A percentile compares a stretch with the other conserved stretches of the same genome.
These are phyloP conservation scores for Irpex lacteus DNA, from an alignment of 1,284 basidiomycete species.

Conservation along the genomic window DNA sequence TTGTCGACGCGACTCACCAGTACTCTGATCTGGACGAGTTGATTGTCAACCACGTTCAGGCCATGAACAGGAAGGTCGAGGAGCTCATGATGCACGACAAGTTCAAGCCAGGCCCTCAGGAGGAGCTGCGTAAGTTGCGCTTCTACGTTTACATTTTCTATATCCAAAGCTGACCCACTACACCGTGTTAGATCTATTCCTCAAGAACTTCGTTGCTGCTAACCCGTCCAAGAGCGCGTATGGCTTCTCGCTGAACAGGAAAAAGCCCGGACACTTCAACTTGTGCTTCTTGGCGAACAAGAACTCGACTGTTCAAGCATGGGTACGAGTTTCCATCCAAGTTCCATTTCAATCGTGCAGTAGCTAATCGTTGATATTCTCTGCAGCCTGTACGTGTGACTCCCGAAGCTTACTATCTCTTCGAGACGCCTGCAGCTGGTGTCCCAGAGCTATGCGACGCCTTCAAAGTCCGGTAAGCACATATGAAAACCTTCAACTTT, in stretches of 20 bases:
- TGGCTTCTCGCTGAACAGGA: conserved; percentile 91
- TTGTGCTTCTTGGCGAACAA: conserved; percentile 94
- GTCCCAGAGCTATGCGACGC: conserved; percentile 93
- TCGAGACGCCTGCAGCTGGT: conserved; percentile 84
- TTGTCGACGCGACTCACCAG: conserved; percentile 79
- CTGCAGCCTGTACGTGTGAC: conserved; percentile 82
- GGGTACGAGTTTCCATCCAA: conserved; percentile 66
- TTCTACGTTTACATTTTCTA: not conserved
- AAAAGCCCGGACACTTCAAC: conserved; percentile 90
- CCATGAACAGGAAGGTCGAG: conserved; percentile 92
- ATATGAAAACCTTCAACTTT: not conserved
- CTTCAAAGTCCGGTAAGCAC: conserved; percentile 83
- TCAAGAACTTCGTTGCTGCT: conserved; percentile 89
- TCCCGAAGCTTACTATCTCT: conserved; percentile 88
- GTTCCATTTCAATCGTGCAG: conserved; percentile 3
- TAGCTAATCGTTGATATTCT: not conserved
- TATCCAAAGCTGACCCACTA: not conserved
- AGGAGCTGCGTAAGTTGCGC: conserved; percentile 80
- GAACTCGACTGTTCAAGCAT: conserved; percentile 86
- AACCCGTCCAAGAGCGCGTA: conserved; percentile 96
- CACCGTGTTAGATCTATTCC: conserved; percentile 64
- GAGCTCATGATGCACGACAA: conserved; percentile 96
- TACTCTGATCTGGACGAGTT: conserved; percentile 97
- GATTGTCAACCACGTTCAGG: conserved; percentile 96
- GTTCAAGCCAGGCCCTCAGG: conserved; percentile 86